Evolutionary conservation across 768 basidiomycete genomes (phyloP).

Genomic region (Postia placenta): DNA sequence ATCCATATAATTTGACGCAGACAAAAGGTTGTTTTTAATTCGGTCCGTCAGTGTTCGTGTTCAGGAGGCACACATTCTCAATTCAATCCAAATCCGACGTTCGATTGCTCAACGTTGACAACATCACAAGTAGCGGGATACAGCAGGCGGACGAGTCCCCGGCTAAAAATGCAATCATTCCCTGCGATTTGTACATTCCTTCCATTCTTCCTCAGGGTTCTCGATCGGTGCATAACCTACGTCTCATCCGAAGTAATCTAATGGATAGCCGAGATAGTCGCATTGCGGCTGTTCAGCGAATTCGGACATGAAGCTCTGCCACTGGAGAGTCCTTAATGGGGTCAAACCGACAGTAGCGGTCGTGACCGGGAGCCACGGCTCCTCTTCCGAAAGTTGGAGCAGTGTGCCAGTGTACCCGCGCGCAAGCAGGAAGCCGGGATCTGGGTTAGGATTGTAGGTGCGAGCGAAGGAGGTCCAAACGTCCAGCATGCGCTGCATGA

Average conservation of each 20-base stretch:
- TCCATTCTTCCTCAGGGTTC: too few relatives aligned
- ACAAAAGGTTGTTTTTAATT: too few relatives aligned
- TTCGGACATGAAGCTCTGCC: conserved; percentile 24
- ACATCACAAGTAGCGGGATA: too few relatives aligned
- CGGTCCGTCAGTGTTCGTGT: too few relatives aligned
- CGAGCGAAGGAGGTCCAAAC: conserved; percentile 43
- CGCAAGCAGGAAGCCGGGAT: conserved; percentile 32
- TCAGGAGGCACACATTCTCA: too few relatives aligned
- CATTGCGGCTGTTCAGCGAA: conserved; percentile 36
- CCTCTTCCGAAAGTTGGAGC: conserved; percentile 21
- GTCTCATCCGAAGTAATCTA: conserved; percentile 2
- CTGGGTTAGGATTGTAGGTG: conserved; percentile 42
- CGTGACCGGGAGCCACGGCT: conserved; percentile 31
- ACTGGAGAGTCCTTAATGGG: conserved; percentile 31
- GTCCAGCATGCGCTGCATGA: conserved; percentile 39
- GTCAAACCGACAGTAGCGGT: conserved; percentile 15
- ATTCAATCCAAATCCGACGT: too few relatives aligned
- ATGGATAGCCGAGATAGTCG: conserved; percentile 22
- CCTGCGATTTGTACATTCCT: too few relatives aligned
- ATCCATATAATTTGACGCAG: too few relatives aligned
- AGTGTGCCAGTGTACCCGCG: conserved; percentile 35
- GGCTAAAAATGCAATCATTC: too few relatives aligned
- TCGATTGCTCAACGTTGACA: too few relatives aligned
- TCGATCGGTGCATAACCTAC: not conserved
- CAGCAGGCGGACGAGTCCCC: too few relatives aligned